A percentile compares a stretch with the other conserved stretches of the same genome.
Conservation (phyloP, 495 filamentous ascomycete genomes). For the Cercophora newfieldiana region DNA sequence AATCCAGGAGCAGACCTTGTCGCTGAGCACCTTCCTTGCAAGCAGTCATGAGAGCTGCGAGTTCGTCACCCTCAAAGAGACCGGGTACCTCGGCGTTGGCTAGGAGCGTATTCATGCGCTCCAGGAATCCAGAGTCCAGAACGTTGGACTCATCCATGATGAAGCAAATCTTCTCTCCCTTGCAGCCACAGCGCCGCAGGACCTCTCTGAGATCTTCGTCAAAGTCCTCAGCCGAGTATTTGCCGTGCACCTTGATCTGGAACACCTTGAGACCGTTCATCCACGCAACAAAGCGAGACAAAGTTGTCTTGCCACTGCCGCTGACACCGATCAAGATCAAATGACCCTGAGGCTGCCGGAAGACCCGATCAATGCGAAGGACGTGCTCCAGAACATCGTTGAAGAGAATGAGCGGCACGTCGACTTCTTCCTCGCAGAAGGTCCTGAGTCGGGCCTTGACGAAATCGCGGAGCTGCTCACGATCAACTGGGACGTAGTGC, state of each 20-base stretch:
- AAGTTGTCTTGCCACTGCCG: constrained; percentile 95
- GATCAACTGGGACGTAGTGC: constrained; percentile 94
- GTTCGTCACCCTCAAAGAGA: constrained; percentile 96
- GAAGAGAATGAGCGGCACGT: constrained; percentile 95
- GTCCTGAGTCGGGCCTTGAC: constrained; percentile 96
- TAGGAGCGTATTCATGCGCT: constrained; percentile 97
- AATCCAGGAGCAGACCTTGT: constrained; percentile 91
- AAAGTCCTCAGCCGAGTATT: constrained; percentile 97
- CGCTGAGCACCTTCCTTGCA: constrained; percentile 98
- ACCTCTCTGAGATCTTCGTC: constrained; percentile 96
- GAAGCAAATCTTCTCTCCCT: constrained; percentile 99
- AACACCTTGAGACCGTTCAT: constrained; percentile 99
- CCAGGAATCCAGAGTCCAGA: constrained; percentile 95
- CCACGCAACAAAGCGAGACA: constrained; percentile 98
- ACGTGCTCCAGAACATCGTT: constrained; percentile 98
- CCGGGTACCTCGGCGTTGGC: constrained; percentile 98
- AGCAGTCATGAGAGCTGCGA: constrained; percentile 93
- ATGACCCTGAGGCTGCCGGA: constrained; percentile 97
- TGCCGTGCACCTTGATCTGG: constrained; percentile 99
- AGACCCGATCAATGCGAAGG: constrained; percentile 95
- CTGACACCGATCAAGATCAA: constrained; percentile 97
- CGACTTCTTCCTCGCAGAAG: constrained; percentile 99
- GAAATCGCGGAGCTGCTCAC: constrained; percentile 90
- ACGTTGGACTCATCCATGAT: constrained; percentile 99
- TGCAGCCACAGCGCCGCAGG: constrained; percentile 89